Evolutionary conservation across 2,329 filamentous ascomycete species (phyloP), one percentile per base, ranked within the genome.

Genomic region (Amauroascus niger): DNA sequence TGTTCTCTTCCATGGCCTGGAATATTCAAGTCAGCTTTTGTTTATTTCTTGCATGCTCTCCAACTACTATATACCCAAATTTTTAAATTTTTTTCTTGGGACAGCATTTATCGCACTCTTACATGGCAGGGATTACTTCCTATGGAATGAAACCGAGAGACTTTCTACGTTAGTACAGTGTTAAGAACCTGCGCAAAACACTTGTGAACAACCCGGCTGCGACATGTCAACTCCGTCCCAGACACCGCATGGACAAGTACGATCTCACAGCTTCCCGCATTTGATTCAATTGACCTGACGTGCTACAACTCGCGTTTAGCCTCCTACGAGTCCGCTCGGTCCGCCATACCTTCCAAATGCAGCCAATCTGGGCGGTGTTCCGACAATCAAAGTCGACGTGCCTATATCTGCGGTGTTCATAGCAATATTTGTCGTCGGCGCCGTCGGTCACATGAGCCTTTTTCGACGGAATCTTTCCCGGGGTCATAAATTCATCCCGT

Each of bases 351-450:
- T 64, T 24, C 61, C 68, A 1, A 41, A 22, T 6, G 60, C 57
- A 14, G 70, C 70, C 16, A 49, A 47, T 6, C 35, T 70, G 6
- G 71, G 71, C 26, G 69, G 82, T 22, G 59, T 70, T 6, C 85
- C 87, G 1, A 77, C 73, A 1, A 63, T 74, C 3, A 57, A 63
- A 2, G 69, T 84, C 58, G 86, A 90, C 65, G 74, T 82, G 6
- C 82, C 85, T 35, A 75, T 88, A 64, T 79, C 74, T 57, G 74
- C 77, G 50, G 76, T 87, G 54, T 79, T 89, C 58, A 66, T 88
- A 13, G 65, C 69, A 39, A 63, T 74, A 30, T 79, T 74, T 62
- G 59, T 75, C 37, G 41, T 61, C 18, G 70, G 65, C 14, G 76
- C 72, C 6, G 65, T 63, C 11, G 59, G 63, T 14, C 71, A 77